Conservation (phyloP, 1,284 basidiomycete species). For the Ganoderma leucocontextum region DNA sequence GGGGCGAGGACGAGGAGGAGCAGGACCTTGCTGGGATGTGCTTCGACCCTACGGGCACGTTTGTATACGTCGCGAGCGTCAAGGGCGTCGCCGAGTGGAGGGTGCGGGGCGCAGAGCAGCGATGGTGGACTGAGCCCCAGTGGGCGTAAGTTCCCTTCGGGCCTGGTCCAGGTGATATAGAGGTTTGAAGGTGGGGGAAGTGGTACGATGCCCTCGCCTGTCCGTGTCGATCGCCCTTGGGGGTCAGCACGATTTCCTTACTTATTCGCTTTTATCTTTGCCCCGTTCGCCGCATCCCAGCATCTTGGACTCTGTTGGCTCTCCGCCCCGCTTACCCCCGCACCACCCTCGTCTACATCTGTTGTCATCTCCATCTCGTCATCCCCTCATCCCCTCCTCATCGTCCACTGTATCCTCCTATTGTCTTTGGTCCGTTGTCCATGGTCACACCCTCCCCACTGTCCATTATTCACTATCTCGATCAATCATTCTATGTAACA, state of each 20-base stretch:
- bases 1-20: slow-evolving; percentile 47
- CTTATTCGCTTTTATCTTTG: background rate
- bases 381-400: background rate
- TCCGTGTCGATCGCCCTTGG: background rate
- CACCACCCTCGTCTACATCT: background rate
- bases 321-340: background rate
- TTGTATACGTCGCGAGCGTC: slow-evolving; percentile 72
- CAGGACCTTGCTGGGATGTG: slow-evolving; percentile 76
- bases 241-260: background rate
- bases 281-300: background rate
- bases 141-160: slow-evolving; percentile 34
- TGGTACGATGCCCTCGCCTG: slow-evolving; percentile 11
- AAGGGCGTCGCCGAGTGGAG: slow-evolving; percentile 73
- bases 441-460: background rate
- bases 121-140: slow-evolving; percentile 58
- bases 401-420: slow-evolving; percentile 1
- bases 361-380: background rate
- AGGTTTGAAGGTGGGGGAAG: slow-evolving; percentile 1
- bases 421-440: background rate
- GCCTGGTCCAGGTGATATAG: slow-evolving; percentile 13
- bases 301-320: background rate
- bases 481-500: background rate
- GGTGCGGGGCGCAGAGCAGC: slow-evolving; percentile 65
- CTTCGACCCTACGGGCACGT: slow-evolving; percentile 75
- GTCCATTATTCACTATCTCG: background rate